Evolutionary conservation across 257 asterid species (phyloP), one percentile per base, ranked within the genome.

Genomic region (Solanum okadae): DNA sequence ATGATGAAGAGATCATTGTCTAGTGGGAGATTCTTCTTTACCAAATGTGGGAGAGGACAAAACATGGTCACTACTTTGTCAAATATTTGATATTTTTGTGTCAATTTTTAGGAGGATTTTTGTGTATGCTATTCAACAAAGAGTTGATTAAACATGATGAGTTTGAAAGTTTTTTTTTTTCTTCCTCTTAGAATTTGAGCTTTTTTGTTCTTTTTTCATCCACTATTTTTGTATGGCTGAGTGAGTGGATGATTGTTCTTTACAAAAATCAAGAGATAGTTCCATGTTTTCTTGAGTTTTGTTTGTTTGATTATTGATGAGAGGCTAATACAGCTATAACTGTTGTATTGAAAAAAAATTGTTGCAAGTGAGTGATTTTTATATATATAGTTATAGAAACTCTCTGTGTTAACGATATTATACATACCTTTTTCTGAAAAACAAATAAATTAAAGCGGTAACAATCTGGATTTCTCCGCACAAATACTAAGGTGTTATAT

Each of bases 1-100:
- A 35, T 85, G 81, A 40, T 85, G 67, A 63, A 85, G 56, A 38
- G 87, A 85, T 85, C 87, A 85, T 67, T 85, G 31, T 85, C 87
- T 10, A 85, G 87, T 67, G 87, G 87, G 61, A 85, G 87, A 85
- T 67, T 85, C 61, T 85, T 67, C 38, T 67, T 85, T 46, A 49
- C 65, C 61, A 85, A 85, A 85, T 59, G 56, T 29, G 78, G 61
- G 25, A 85, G 87, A 67, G 61, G 27, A 67, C 87, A 68, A 85
- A 67, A 40, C 37, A 38, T 29, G 40, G 42, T 22, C 18, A 29
- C 20, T 81, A 65, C 40, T 27, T 81, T 27, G 27, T 81, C 86
- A 29, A 81, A 81, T 46, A 13, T 81, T 46, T 81, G 86, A 4
- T 81, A 29, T 29, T 14, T 46, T 44, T 79, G 27, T 44, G 40